Evolutionary conservation across 768 basidiomycete genomes (phyloP).

Genomic region (Pulveroboletus sp.): DNA sequence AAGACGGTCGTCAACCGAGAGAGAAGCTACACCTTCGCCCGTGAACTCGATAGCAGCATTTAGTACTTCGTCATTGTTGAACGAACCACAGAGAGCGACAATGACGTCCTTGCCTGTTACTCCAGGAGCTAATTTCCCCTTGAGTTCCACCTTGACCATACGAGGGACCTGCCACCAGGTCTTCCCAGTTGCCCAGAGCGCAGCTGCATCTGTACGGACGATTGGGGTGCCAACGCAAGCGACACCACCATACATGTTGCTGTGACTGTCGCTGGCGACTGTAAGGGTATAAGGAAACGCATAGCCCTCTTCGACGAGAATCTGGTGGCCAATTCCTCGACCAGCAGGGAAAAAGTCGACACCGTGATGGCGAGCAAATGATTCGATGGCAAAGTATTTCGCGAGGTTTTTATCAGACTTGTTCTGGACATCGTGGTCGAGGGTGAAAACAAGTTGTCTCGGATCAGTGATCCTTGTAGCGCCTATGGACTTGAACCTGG

Average conservation of each 20-base stretch:
- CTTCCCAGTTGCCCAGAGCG: slow-evolving; percentile 95
- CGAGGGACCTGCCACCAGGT: slow-evolving; percentile 99
- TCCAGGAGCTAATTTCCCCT: slow-evolving; percentile 76
- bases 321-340: slow-evolving; percentile 95
- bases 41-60: slow-evolving; percentile 97
- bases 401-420: slow-evolving; percentile 83
- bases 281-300: slow-evolving; percentile 95
- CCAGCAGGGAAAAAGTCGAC: slow-evolving; percentile 98
- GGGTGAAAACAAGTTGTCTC: slow-evolving; percentile 88
- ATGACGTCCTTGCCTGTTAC: slow-evolving; percentile 99
- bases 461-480: slow-evolving; percentile 81
- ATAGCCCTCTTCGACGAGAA: slow-evolving; percentile 97
- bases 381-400: slow-evolving; percentile 91
- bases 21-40: slow-evolving; percentile 76
- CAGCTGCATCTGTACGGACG: slow-evolving; percentile 92
- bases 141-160: slow-evolving; percentile 92
- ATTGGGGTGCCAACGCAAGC: slow-evolving; percentile 97
- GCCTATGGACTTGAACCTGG: slow-evolving; percentile 92
- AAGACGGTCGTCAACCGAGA: slow-evolving; percentile 88
- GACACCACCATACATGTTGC: slow-evolving; percentile 99
- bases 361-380: slow-evolving; percentile 78
- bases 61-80: slow-evolving; percentile 95
- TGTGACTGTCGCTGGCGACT: slow-evolving; percentile 94
- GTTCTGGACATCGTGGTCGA: slow-evolving; percentile 99
- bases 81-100: slow-evolving; percentile 91